Base-by-base conservation (phyloP, 495 filamentous ascomycete genomes). In the Aspergillus diversus region DNA sequence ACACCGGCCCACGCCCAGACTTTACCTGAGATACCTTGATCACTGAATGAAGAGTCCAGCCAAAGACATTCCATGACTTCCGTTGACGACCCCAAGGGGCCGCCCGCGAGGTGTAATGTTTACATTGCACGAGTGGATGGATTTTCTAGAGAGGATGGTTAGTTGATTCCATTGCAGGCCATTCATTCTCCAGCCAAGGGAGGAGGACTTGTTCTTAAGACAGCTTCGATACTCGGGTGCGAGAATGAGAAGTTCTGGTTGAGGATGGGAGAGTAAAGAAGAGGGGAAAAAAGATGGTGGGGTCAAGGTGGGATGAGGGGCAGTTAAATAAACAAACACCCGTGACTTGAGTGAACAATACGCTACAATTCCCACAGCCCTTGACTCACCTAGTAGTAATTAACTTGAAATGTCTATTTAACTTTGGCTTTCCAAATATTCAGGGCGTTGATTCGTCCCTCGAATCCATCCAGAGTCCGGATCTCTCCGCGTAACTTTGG, bases 1-100 rank as follows among this genome's bases (percentile, higher is more conserved):
- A 87, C 86, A 89, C 86, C 85, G 85, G 86, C 84, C 76, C 86
- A 89, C 84, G 81, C 84, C 77, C 76, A 80, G 73, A 73, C 59
- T 74, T 83, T 83, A 81, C 80, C 81, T 87, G 77, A 84, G 75
- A 79, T 86, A 86, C 84, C 85, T 87, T 87, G 84, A 87, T 81
- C 78, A 69, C 70, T 68, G 56, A 70, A 75, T 71, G 71, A 75
- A 55, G 17, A 66, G 66, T 62, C 73, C 73, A 74, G 70, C 73
- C 67, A 74, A 75, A 80, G 73, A 61, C 53, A 66, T 63, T 71
- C 66, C 76, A 79, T 77, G 74, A 67, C 77, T 81, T 75, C 76
- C 77, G 70, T 73, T 53, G 49, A 34, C 33, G 46, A 53, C 65
- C 57, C 34, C 33, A 0, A 43, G 55, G 46, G 60, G 62, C n/a